Base-by-base conservation (phyloP, 139 green algal species). In the Volvox africanus region DNA sequence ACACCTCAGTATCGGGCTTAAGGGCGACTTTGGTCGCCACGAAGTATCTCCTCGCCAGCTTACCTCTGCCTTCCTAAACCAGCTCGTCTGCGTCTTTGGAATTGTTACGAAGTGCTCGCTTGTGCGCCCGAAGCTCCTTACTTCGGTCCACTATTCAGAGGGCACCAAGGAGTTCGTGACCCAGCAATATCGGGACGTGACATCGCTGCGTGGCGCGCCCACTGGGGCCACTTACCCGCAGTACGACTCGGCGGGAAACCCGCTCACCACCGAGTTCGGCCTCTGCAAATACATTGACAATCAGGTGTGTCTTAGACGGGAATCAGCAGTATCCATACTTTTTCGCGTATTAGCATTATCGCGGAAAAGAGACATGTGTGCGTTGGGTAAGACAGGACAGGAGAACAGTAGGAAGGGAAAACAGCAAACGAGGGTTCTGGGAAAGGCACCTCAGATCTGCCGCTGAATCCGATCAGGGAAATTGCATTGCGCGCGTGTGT, bases 41-140 rank as follows among this genome's bases (percentile, higher is more conserved):
- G 92, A 95, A 75, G 93, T 99, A 26, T 98, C 97, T 0, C 98
- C 98, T 0, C 91, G 98, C 19, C 89, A 97, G 65, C 95, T 99
- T 20, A 94, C 96, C 12, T 96, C 96, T 3, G 65, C 86, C 22
- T 95, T 97, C 80, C 91, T 99, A 65, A 95, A 94, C 93, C 94
- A 97, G 92, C 92, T 99, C 67, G 98, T 99, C 1, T 93, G 92
- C 76, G 95, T 99, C 65, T 97, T 98, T 61, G 98, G 98, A 91
- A 99, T 99, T 87, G 97, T 99, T 5, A 99, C 98, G 50, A 98
- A 98, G 89, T 97, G 93, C 93, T 97, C 96, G 0, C 92, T 98
- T 24, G 97, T 99, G 62, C 95, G 97, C 24, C 97, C 97, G 67
- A 99, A 99, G 94, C 91, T 99, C 75, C 95, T 96, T 61, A 55